These are phyloP conservation scores for Pichia eremophila DNA, from an alignment of 805 yeast genomes.

Conservation along the genomic window DNA sequence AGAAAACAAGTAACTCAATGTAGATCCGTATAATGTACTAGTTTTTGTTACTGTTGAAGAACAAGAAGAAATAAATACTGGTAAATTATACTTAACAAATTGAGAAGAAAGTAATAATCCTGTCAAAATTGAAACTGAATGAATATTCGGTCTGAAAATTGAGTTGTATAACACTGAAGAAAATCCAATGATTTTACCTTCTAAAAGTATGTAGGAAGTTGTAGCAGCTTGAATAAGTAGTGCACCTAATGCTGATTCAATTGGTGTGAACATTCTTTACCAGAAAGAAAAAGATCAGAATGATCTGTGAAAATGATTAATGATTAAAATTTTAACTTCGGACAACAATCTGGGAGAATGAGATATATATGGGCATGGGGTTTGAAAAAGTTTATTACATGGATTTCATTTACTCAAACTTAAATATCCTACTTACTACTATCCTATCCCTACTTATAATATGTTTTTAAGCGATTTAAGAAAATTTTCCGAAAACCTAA, in stretches of 20 bases:
- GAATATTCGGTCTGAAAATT: conserved; percentile 17
- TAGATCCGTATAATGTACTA: neutral
- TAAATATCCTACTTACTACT: too few species aligned
- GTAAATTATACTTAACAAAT: conserved; percentile 15
- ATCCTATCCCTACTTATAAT: too few species aligned
- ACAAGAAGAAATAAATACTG: conserved; percentile 22
- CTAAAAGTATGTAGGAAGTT: conserved; percentile 29
- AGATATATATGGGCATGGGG: too few species aligned
- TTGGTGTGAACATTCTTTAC: conserved; percentile 24
- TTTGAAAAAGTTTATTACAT: too few species aligned
- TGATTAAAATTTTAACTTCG: too few species aligned
- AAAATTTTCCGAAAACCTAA: too few species aligned
- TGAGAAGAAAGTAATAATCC: conserved; percentile 29
- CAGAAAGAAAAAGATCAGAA: neutral
- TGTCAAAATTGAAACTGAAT: conserved; percentile 23
- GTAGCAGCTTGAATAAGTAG: conserved; percentile 37
- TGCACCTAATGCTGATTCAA: conserved; percentile 38
- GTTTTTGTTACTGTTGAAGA: conserved; percentile 3
- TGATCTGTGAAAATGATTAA: too few species aligned
- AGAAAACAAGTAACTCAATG: conserved; percentile 15
- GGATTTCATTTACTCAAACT: too few species aligned
- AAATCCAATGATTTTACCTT: conserved; percentile 38
- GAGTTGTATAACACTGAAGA: conserved; percentile 33
- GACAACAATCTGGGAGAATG: too few species aligned
- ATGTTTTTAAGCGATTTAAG: too few species aligned